Conservation (phyloP, 108 stramenopile genomes). For the Pseudonitzschia pungens region DNA sequence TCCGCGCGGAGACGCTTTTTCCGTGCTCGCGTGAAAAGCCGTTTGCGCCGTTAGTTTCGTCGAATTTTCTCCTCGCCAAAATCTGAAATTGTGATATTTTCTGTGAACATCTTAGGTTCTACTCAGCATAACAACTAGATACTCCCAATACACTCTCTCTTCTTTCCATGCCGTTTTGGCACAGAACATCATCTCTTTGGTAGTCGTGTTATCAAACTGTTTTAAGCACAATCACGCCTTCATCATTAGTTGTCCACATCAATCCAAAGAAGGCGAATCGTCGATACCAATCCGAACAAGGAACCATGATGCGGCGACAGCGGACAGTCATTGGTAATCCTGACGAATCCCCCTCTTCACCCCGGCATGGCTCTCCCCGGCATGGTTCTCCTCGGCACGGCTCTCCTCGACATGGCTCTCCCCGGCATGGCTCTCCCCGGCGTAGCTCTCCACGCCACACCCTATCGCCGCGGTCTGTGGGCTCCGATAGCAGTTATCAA, state of each 20-base stretch:
- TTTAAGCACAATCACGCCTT: no score
- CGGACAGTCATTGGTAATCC: background rate
- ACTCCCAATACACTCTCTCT: no score
- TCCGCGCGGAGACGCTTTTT: background rate
- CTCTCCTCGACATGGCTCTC: background rate
- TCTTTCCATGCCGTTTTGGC: no score
- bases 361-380: background rate
- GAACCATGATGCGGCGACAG: background rate
- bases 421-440: no score
- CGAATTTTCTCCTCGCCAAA: slow-evolving; percentile 1
- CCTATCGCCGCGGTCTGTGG: background rate
- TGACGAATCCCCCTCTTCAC: background rate
- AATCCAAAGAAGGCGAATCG: background rate
- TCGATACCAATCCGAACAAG: background rate
- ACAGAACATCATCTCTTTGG: no score
- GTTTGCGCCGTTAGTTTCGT: background rate
- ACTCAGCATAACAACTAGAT: no score
- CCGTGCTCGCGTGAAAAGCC: background rate
- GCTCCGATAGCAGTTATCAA: background rate
- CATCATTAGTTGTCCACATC: no score
- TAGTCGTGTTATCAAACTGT: no score
- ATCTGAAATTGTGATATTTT: background rate
- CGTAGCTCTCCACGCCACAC: background rate
- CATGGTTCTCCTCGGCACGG: no score
- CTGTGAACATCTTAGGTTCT: no score